Percentiles rank a stretch among this genome's conserved stretches.
Conservation (phyloP, 2,329 filamentous ascomycete species). For the Colletotrichum sp. region DNA sequence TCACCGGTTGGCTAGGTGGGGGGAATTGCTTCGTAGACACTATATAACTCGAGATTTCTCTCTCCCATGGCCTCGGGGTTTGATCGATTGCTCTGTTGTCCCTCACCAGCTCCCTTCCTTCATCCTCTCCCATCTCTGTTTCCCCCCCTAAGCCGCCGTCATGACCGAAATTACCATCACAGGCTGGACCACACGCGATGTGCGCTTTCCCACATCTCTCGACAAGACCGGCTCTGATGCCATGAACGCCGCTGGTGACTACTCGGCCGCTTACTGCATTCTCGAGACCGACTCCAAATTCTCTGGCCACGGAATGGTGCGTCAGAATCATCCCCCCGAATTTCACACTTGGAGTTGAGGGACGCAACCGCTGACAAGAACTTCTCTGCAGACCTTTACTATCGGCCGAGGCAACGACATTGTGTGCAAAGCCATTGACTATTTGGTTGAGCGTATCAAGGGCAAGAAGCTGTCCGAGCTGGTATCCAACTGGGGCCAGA, state of each 20-base stretch:
- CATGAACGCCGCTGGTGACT: slow-evolving; percentile 94
- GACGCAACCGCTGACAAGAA: not conserved
- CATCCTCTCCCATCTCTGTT: not conserved
- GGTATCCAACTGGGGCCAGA: slow-evolving; percentile 82
- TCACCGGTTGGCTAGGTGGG: not conserved
- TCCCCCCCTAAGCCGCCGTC: not conserved
- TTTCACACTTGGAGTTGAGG: not conserved
- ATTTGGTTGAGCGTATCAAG: slow-evolving; percentile 77
- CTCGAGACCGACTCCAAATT: slow-evolving; percentile 77
- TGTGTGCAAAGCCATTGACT: slow-evolving; percentile 82
- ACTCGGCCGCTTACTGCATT: slow-evolving; percentile 94
- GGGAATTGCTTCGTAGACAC: not conserved
- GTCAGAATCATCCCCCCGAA: not conserved
- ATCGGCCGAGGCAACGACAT: slow-evolving; percentile 92
- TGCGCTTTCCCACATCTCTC: slow-evolving; percentile 87
- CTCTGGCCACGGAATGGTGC: slow-evolving; percentile 80
- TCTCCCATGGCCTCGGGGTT: not conserved
- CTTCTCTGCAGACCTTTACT: slow-evolving; percentile 67
- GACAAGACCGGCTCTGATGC: slow-evolving; percentile 97
- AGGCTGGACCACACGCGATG: slow-evolving; percentile 73
- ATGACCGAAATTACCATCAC: slow-evolving; percentile 73
- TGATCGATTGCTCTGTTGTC: not conserved
- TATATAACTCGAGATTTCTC: slow-evolving; percentile 5
- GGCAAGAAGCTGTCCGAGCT: slow-evolving; percentile 79
- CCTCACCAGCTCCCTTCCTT: not conserved